Evolutionary conservation across 2,329 filamentous ascomycete species (phyloP).

Genomic region (Lojkania enalia): DNA sequence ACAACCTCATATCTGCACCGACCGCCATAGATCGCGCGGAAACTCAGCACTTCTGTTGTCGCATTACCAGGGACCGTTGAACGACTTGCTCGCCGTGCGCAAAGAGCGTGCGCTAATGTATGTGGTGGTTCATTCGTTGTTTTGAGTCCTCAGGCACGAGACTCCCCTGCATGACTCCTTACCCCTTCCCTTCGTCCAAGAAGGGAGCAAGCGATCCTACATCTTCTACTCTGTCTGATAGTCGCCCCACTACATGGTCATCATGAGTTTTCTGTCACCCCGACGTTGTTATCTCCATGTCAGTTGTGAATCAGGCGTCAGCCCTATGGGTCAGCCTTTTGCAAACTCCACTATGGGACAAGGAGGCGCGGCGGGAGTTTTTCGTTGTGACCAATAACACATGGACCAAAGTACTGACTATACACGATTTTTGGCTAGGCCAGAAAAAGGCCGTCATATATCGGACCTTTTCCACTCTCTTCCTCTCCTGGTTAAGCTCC

Average conservation of each 20-base stretch:
- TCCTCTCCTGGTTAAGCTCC: constrained; percentile 23
- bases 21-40: constrained; percentile 12
- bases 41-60: constrained; percentile 22
- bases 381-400: constrained; percentile 10
- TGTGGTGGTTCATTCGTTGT: constrained; percentile 31
- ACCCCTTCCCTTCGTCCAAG: constrained; percentile 1
- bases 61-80: constrained; percentile 17
- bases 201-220: constrained; percentile 7
- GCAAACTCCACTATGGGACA: constrained; percentile 11
- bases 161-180: constrained; percentile 2
- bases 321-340: constrained; percentile 30
- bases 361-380: constrained; percentile 28
- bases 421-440: constrained; percentile 21
- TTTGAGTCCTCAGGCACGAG: constrained; percentile 24
- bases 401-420: constrained; percentile 21
- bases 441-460: constrained; percentile 23
- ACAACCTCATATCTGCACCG: constrained; percentile 15
- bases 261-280: no score
- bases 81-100: constrained; percentile 18
- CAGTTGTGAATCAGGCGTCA: constrained; percentile 32
- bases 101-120: constrained; percentile 38
- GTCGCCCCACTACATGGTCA: no score
- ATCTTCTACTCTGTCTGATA: no score
- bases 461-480: constrained; percentile 19
- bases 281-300: no score